Evolutionary conservation across 805 yeast genomes (phyloP).

Genomic region (Barnettozyma wickerhamii): DNA sequence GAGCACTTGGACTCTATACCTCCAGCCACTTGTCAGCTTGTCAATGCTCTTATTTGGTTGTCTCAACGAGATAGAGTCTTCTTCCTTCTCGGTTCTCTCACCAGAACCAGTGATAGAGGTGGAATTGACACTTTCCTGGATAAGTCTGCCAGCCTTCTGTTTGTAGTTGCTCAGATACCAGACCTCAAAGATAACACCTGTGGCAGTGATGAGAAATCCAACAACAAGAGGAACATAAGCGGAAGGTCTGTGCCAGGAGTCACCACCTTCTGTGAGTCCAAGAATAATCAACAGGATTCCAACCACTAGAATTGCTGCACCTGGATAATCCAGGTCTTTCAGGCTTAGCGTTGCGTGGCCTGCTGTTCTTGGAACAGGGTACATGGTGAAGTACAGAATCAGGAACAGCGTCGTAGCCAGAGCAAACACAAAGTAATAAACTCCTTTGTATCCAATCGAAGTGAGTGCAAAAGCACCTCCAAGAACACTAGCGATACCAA

Average conservation of each 20-base stretch:
- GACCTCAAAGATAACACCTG: slow-evolving; percentile 30
- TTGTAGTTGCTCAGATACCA: slow-evolving; percentile 17
- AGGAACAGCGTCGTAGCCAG: slow-evolving; percentile 19
- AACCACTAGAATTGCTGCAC: slow-evolving; percentile 29
- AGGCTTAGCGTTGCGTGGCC: slow-evolving; percentile 16
- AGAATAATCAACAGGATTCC: slow-evolving; percentile 36
- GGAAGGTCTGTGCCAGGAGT: slow-evolving; percentile 35
- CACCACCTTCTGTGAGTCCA: slow-evolving; percentile 44
- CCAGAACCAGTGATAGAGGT: background rate
- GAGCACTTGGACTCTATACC: slow-evolving; percentile 20
- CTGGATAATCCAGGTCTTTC: slow-evolving; percentile 33
- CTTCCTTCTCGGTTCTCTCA: background rate
- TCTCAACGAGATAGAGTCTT: too few species aligned
- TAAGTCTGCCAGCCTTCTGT: slow-evolving; percentile 6
- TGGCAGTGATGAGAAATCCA: slow-evolving; percentile 31
- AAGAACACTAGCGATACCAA: slow-evolving; percentile 37
- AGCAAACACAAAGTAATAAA: slow-evolving; percentile 36
- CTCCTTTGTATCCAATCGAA: slow-evolving; percentile 35
- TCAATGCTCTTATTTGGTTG: too few species aligned
- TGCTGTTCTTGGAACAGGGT: slow-evolving; percentile 27
- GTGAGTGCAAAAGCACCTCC: slow-evolving; percentile 42
- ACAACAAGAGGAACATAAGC: slow-evolving; percentile 38
- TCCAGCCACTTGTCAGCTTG: slow-evolving; percentile 10
- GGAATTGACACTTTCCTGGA: background rate
- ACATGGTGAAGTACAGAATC: slow-evolving; percentile 27